These are phyloP conservation scores for Penicillium mononematosum DNA, from an alignment of 495 filamentous ascomycete species.

Conservation along the genomic window DNA sequence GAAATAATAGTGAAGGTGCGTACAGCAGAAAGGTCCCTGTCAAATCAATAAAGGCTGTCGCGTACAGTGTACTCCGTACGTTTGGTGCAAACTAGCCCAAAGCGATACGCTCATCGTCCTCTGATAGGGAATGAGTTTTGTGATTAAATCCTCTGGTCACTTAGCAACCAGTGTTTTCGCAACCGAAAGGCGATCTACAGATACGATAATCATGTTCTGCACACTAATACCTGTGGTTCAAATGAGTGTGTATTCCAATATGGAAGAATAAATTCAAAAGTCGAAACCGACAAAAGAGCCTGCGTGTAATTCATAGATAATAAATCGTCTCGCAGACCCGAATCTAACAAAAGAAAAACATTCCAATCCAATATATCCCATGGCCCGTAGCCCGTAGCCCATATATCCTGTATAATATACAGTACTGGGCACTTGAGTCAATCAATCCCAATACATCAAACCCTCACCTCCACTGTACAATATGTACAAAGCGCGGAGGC, in stretches of 20 bases:
- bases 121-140: too few relatives aligned
- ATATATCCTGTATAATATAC: slow-evolving; percentile 2
- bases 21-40: not conserved
- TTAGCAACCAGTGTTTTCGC: not conserved
- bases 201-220: not conserved
- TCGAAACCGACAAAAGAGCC: slow-evolving; percentile 1
- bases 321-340: slow-evolving; percentile 1
- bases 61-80: not conserved
- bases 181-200: not conserved
- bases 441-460: slow-evolving; percentile 6
- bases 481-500: not conserved
- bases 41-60: not conserved
- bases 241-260: slow-evolving; percentile 8
- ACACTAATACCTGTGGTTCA: not conserved
- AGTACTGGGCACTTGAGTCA: slow-evolving; percentile 8
- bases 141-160: too few relatives aligned
- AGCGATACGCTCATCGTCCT: not conserved
- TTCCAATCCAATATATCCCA: slow-evolving; percentile 2
- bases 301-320: slow-evolving; percentile 4
- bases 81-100: not conserved
- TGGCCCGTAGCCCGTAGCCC: slow-evolving; percentile 1
- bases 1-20: too few relatives aligned
- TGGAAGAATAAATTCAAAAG: slow-evolving; percentile 3
- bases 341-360: not conserved
- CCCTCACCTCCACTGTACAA: not conserved